Evolutionary conservation across 805 yeast species (phyloP).

Genomic region (Saccharomycopsis selenospora): DNA sequence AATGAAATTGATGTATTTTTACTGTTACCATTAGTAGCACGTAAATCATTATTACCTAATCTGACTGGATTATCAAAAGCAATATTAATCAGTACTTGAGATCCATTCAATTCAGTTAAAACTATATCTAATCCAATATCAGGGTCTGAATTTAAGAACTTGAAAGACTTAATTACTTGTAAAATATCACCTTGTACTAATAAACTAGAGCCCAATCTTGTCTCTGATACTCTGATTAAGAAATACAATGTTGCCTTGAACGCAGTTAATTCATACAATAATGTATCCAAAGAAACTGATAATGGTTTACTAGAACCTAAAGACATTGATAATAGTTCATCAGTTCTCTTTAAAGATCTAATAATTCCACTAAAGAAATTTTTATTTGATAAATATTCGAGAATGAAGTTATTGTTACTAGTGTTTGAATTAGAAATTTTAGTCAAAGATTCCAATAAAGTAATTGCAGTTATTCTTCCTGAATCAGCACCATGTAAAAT

Average conservation of each 20-base stretch:
- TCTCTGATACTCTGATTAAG: slow-evolving; percentile 66
- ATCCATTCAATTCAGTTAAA: slow-evolving; percentile 31
- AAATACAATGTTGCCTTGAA: slow-evolving; percentile 66
- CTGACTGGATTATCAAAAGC: slow-evolving; percentile 47
- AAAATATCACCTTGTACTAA: slow-evolving; percentile 70
- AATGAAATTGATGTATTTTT: slow-evolving; percentile 35
- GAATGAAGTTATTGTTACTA: slow-evolving; percentile 40
- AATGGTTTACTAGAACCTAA: slow-evolving; percentile 29
- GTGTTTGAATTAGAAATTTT: not conserved
- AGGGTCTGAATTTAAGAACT: slow-evolving; percentile 61
- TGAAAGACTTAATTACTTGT: slow-evolving; percentile 47
- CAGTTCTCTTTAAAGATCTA: slow-evolving; percentile 56
- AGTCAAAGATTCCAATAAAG: slow-evolving; percentile 58
- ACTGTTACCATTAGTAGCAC: slow-evolving; percentile 23
- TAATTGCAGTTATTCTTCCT: slow-evolving; percentile 63
- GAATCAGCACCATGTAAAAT: slow-evolving; percentile 74
- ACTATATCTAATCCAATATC: slow-evolving; percentile 62
- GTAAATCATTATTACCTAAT: slow-evolving; percentile 24
- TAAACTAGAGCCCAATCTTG: slow-evolving; percentile 69
- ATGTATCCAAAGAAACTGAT: slow-evolving; percentile 35
- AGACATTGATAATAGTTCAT: slow-evolving; percentile 44
- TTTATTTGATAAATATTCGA: slow-evolving; percentile 49
- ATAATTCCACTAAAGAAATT: slow-evolving; percentile 61
- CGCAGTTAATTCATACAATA: slow-evolving; percentile 69
- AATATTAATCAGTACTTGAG: slow-evolving; percentile 34